These are phyloP conservation scores for Keithomyces neogunnii DNA, from an alignment of 2,329 filamentous ascomycete species.

Conservation along the genomic window DNA sequence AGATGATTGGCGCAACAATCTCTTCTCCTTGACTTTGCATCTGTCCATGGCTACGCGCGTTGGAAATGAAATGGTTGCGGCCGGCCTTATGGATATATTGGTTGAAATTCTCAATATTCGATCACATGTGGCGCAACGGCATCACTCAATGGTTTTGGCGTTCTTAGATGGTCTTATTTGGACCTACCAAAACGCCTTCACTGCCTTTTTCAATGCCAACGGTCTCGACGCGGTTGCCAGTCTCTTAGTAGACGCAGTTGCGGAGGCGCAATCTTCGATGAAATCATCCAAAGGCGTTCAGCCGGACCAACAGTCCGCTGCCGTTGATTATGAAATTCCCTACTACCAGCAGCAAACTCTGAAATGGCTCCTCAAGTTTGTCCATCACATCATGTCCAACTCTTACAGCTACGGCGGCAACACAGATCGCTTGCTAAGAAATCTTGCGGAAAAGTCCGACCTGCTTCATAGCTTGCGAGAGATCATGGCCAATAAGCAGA, in stretches of 20 bases:
- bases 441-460: slow-evolving; percentile 86
- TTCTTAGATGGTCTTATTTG: slow-evolving; percentile 88
- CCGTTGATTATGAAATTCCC: slow-evolving; percentile 88
- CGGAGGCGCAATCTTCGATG: slow-evolving; percentile 58
- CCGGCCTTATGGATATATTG: slow-evolving; percentile 81
- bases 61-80: slow-evolving; percentile 76
- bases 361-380: slow-evolving; percentile 90
- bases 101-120: slow-evolving; percentile 81
- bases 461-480: slow-evolving; percentile 70
- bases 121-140: slow-evolving; percentile 71
- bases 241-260: slow-evolving; percentile 71
- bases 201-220: slow-evolving; percentile 69
- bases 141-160: slow-evolving; percentile 73
- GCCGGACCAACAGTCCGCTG: slow-evolving; percentile 60
- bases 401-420: slow-evolving; percentile 62
- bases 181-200: slow-evolving; percentile 75
- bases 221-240: slow-evolving; percentile 89
- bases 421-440: slow-evolving; percentile 82
- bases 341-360: slow-evolving; percentile 91
- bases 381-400: slow-evolving; percentile 89
- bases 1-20: slow-evolving; percentile 82
- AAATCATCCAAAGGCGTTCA: slow-evolving; percentile 64
- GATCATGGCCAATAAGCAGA: slow-evolving; percentile 69
- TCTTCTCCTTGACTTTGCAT: slow-evolving; percentile 81
- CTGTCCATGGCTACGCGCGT: slow-evolving; percentile 68